Conservation (phyloP, 257 asterid species). For the Rauvolfia tetraphylla region DNA sequence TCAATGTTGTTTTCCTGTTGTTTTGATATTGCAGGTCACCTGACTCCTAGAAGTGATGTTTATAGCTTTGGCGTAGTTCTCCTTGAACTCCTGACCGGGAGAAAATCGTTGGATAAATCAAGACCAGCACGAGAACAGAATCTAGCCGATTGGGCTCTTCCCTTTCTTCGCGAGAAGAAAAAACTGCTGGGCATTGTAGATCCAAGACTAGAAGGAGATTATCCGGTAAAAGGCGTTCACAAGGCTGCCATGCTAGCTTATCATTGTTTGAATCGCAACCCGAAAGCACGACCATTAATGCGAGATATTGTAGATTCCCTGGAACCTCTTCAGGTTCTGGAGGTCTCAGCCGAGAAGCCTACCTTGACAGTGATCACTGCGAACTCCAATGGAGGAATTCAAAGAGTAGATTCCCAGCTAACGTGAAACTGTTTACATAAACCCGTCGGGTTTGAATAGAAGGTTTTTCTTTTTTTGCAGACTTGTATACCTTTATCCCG, state of each 20-base stretch:
- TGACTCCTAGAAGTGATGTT: constrained; percentile 84
- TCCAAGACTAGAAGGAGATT: constrained; percentile 74
- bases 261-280: constrained; percentile 80
- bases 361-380: constrained; percentile 44
- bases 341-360: constrained; percentile 30
- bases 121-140: constrained; percentile 76
- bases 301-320: constrained; percentile 81
- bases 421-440: background rate
- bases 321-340: constrained; percentile 75
- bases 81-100: constrained; percentile 78
- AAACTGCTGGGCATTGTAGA: constrained; percentile 69
- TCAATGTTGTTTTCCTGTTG: background rate
- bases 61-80: constrained; percentile 90
- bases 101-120: constrained; percentile 73
- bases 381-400: constrained; percentile 24
- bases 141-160: constrained; percentile 92
- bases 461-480: constrained; percentile 2
- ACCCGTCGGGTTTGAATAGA: background rate
- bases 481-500: background rate
- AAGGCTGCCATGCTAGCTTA: constrained; percentile 90
- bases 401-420: constrained; percentile 22
- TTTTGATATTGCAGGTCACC: constrained; percentile 45
- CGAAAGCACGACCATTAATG: constrained; percentile 89
- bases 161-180: constrained; percentile 72
- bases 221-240: constrained; percentile 65